Evolutionary conservation across 2,329 filamentous ascomycete species (phyloP), one percentile per base, ranked within the genome.

Genomic region (Albifimbria verrucaria): DNA sequence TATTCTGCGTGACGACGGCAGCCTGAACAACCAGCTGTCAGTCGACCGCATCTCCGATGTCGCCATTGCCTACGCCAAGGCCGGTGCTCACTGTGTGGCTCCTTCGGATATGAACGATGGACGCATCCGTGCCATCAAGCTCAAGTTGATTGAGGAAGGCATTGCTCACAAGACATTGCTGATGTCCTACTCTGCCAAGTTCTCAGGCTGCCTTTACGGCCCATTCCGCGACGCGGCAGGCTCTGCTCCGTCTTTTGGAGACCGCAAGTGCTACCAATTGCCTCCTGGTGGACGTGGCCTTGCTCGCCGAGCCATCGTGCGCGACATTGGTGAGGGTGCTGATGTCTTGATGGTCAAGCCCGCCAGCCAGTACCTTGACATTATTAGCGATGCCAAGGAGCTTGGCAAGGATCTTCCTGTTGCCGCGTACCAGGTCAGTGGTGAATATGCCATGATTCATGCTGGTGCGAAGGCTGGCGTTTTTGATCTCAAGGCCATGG

Each of bases 321-420:
- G 94, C 61, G 94, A 99, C 68, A 93, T 99, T 61, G 82, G 81
- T 58, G 94, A 99, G 74, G 94, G 94, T 23, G 94, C 94, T 20
- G 94, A 99, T 66, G 91, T 97, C 62, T 96, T 99, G 73, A 97
- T 99, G 93, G 94, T 99, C 57, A 99, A 99, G 80, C 94, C 94
- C 2, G 94, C 94, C 10, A 89, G 89, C 63, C 91, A 93, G 71
- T 99, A 96, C 70, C 81, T 99, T 45, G 94, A 99, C 72, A 96
- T 99, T 64, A 97, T 99, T 70, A 91, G 90, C 61, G 94, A 99
- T 67, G 94, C 94, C 50, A 97, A 96, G 77, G 92, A 97, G 51
- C 82, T 97, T 51, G 93, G 90, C 54, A 88, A 87, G 68, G 92
- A 97, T 70, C 80, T 97, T 71, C 94, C 94, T 2, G 82, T 99